Conservation (phyloP, 768 basidiomycete species). For the Mycena pura region DNA sequence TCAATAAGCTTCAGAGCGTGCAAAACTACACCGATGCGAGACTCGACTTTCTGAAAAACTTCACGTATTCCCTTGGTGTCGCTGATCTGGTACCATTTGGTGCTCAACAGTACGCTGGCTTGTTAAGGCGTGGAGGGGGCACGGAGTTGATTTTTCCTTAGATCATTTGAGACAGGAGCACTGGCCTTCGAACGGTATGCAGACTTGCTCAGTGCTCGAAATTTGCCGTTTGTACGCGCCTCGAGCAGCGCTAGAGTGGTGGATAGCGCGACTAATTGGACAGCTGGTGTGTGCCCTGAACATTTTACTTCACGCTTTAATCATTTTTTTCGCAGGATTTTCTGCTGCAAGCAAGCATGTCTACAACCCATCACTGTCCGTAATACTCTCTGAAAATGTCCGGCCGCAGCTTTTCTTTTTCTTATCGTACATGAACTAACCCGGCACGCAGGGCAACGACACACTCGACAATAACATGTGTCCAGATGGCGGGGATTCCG, state of each 20-base stretch:
- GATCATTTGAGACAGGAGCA: constrained; percentile 45
- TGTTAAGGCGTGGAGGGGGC: not conserved
- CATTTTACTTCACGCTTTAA: not conserved
- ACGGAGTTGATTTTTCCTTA: constrained; percentile 22
- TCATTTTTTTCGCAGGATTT: constrained; percentile 54
- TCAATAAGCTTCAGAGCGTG: constrained; percentile 62
- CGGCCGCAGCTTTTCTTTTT: constrained; percentile 44
- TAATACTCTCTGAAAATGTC: constrained; percentile 58
- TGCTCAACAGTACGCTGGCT: constrained; percentile 58
- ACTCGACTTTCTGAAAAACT: constrained; percentile 63
- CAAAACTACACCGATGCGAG: constrained; percentile 48
- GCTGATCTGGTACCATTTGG: constrained; percentile 72
- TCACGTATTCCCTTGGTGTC: constrained; percentile 62
- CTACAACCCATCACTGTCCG: constrained; percentile 55
- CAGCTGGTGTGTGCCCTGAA: constrained; percentile 53
- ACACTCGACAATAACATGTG: constrained; percentile 75
- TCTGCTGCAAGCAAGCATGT: constrained; percentile 52
- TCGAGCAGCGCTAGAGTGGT: constrained; percentile 65
- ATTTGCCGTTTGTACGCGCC: constrained; percentile 56
- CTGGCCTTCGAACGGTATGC: constrained; percentile 50
- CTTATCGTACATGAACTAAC: not conserved
- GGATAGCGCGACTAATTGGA: constrained; percentile 74
- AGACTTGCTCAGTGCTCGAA: constrained; percentile 40
- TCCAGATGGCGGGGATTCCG: constrained; percentile 56
- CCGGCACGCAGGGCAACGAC: constrained; percentile 54